Evolutionary conservation across 352 stramenopile species (phyloP), one percentile per base, ranked within the genome.

Genomic region (Blastocystis sp.): DNA sequence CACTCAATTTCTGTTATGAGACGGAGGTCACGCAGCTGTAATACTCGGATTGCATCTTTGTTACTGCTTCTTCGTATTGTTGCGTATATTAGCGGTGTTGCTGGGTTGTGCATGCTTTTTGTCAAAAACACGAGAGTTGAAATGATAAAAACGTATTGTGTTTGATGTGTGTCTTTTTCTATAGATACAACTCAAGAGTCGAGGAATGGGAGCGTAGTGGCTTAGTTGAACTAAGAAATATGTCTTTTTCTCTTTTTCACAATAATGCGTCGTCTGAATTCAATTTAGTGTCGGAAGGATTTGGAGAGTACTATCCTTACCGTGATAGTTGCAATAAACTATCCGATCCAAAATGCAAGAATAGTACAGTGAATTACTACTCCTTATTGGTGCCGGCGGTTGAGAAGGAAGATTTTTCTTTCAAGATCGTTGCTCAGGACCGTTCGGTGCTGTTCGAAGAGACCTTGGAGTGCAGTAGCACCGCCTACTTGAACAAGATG

Each of bases 21-120:
- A n/a, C 1, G 20, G 50, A 13, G 2, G 50, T 59, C 50, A n/a
- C 20, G 11, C 3, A 59, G 50, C 20, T 59, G 50, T 59, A 59
- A 59, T 59, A n/a, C 50, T n/a, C 13, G 50, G 20, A 59, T 59
- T n/a, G 50, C 50, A 59, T 59, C 20, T 1, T 59, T 59, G 20
- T 59, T 59, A n/a, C 20, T 59, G 50, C 13, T 59, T 59, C 13
- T n/a, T n/a, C 50, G 50, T n/a, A n/a, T 59, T 59, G 13, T 59
- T 0, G 20, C 50, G 50, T 59, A 64, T 29, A 54, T 80, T 6
- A 43, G 70, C 64, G 70, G 70, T n/a, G 64, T 80, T n/a, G 70
- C 64, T 9, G 70, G 70, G 23, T n/a, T 80, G n/a, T 34, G 70
- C n/a, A 62, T 80, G 70, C 50, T 80, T 23, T 80, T 80, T 53